Evolutionary conservation across 441 rosid species (phyloP), one percentile per base, ranked within the genome.

Genomic region (Hypseocharis bilobata): DNA sequence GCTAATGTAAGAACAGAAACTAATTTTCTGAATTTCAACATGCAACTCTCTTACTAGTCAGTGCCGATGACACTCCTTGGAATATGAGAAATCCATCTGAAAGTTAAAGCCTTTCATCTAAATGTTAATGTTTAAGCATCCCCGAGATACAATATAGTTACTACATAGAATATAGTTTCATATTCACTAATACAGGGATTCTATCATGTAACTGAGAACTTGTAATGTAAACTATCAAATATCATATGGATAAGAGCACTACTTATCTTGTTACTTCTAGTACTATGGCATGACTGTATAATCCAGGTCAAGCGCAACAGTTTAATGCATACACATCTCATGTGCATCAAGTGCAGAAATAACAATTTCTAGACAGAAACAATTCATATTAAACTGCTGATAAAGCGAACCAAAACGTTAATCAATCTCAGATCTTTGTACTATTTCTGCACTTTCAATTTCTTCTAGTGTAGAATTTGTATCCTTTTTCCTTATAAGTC

Each of bases 401-500:
- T 49, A 22, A 45, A 7, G 6, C 17, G 49, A 16, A 64, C 29
- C 44, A 10, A 11, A 32, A 64, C 13, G 2, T 62, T 42, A 54
- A 62, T 27, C 3, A 42, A 38, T 27, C 13, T 27, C 44, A 52
- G 2, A 17, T 26, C 26, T 55, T 27, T 44, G 34, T n/a, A 63
- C 25, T 28, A 4, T 14, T 1, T 17, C 2, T 25, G 19, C 25
- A 34, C 19, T 13, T 28, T 56, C n/a, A 10, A 26, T n/a, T 25
- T 29, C 54, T 11, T 19, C 22, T 6, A 49, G 28, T 60, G 28
- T 38, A 11, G 16, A 14, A 60, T 45, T 61, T 28, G 17, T 45
- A 36, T 38, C 19, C 58, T 28, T 49, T 38, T 55, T 26, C 16
- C 68, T 63, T 42, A 32, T n/a, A 64, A 63, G 36, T 42, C n/a